Evolutionary conservation across 805 yeast species (phyloP).

Genomic region (Wickerhamiella alocasiicola): DNA sequence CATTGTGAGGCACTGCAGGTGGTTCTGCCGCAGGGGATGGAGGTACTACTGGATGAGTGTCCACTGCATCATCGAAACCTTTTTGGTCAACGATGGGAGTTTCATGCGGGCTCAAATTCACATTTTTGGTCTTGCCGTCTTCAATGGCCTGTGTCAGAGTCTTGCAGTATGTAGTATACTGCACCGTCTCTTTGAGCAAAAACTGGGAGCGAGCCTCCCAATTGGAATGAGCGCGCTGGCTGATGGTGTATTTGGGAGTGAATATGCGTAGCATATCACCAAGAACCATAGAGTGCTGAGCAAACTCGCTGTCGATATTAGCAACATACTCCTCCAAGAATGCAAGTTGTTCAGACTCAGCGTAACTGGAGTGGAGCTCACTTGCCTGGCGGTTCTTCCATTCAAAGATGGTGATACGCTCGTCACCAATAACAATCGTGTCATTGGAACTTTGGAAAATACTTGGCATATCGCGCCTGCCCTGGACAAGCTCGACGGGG

Average conservation of each 20-base stretch:
- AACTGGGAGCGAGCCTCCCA: slow-evolving; percentile 27
- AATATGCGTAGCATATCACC: slow-evolving; percentile 29
- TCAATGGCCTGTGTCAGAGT: slow-evolving; percentile 14
- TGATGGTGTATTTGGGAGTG: slow-evolving; percentile 20
- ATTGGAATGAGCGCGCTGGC: slow-evolving; percentile 24
- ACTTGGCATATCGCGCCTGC: slow-evolving; percentile 2
- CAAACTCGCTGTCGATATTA: slow-evolving; percentile 30
- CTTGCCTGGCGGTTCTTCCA: slow-evolving; percentile 28
- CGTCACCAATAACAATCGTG: slow-evolving; percentile 20
- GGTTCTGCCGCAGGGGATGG: no score
- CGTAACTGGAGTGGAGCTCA: slow-evolving; percentile 23
- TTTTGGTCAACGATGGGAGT: background rate
- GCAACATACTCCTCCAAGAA: slow-evolving; percentile 32
- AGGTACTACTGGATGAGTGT: no score
- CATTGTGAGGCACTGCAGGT: no score
- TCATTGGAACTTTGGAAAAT: slow-evolving; percentile 8
- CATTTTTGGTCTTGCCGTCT: slow-evolving; percentile 18
- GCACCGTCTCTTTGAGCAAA: slow-evolving; percentile 23
- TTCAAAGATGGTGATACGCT: slow-evolving; percentile 21
- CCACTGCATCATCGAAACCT: no score
- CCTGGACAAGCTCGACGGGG: slow-evolving; percentile 13
- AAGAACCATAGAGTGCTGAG: slow-evolving; percentile 34
- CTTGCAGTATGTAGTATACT: slow-evolving; percentile 22
- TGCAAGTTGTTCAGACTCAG: slow-evolving; percentile 30
- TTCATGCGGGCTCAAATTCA: slow-evolving; percentile 8